Percentiles rank a stretch among this genome's conserved stretches.
phyloP scores from a whole-genome alignment of 2,329 filamentous ascomycete species.

The Escovopsis weberi region DNA sequence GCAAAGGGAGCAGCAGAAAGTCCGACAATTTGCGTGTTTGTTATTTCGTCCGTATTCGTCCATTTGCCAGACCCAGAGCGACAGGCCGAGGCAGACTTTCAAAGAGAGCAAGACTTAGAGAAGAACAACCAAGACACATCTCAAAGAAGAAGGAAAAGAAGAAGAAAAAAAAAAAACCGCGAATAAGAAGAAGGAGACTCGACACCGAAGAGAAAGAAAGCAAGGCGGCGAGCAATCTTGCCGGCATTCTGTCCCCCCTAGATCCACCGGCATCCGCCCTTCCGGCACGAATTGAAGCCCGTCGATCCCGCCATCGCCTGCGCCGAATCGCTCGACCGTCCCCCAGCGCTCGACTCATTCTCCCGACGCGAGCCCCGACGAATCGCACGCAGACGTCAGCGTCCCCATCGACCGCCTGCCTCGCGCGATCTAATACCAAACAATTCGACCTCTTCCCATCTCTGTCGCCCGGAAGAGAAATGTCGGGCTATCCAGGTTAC shows the following conservation, averaged over 20 bases:
- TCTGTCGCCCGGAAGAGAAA: background rate
- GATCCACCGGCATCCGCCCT: background rate
- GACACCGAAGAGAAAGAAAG: too few species aligned
- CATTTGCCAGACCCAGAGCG: too few species aligned
- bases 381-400: background rate
- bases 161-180: background rate
- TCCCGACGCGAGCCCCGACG: background rate
- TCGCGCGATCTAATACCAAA: background rate
- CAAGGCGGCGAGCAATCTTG: too few species aligned
- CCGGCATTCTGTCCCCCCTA: background rate
- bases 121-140: too few species aligned
- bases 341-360: background rate
- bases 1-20: too few species aligned
- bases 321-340: background rate
- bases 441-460: background rate
- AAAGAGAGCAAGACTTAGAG: too few species aligned
- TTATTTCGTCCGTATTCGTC: too few species aligned
- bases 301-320: background rate
- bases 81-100: too few species aligned
- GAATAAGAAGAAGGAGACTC: background rate
- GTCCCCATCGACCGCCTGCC: background rate
- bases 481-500: conserved; percentile 5
- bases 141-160: background rate
- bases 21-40: too few species aligned
- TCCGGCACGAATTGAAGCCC: too few species aligned